Base-by-base conservation (phyloP, 164 flowering plant genomes). In the Stephania japonica region DNA sequence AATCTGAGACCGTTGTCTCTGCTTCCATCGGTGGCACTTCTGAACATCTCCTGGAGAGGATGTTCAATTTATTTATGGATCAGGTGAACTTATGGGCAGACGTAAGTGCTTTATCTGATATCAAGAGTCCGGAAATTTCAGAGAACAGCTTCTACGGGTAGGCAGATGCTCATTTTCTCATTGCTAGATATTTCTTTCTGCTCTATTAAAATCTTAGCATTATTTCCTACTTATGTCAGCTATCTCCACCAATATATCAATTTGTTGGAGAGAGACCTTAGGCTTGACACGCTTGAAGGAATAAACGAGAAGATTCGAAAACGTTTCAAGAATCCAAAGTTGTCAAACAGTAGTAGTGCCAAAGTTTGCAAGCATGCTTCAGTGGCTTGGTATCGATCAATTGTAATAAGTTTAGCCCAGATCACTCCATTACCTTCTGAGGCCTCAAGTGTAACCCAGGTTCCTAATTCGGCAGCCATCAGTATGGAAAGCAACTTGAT, bases 301-400 rank as follows among this genome's bases (percentile, higher is more conserved):
- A 91, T 93, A 75, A 90, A 88, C 75, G 99, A 95, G 87, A 93
- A 89, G 85, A 86, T 95, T 41, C 83, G 97, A 53, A 93, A 86
- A 80, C 94, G 97, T 72, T 88, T 88, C 75, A 95, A 93, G 85
- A 93, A 91, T 74, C 93, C 98, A 43, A 95, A 93, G 76, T 79
- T 91, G 74, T 88, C 99, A 47, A 87, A 85, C 79, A 88, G 88
- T 69, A 85, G 77, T 70, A 86, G 85, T 83, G 89, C 95, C 27
- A 93, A 86, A 86, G 87, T 95, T 74, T 89, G 92, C 85, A 85
- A 84, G 84, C 94, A 95, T 83, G 97, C 95, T 72, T 91, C 98
- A 38, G 76, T 86, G 69, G 93, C 97, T 73, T 93, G 97, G 97
- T 95, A 89, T 73, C 84, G 97, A 64, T 83, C 91, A 64, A 91